Evolutionary conservation across 495 filamentous ascomycete genomes (phyloP).

Genomic region (Immersiella caudata): DNA sequence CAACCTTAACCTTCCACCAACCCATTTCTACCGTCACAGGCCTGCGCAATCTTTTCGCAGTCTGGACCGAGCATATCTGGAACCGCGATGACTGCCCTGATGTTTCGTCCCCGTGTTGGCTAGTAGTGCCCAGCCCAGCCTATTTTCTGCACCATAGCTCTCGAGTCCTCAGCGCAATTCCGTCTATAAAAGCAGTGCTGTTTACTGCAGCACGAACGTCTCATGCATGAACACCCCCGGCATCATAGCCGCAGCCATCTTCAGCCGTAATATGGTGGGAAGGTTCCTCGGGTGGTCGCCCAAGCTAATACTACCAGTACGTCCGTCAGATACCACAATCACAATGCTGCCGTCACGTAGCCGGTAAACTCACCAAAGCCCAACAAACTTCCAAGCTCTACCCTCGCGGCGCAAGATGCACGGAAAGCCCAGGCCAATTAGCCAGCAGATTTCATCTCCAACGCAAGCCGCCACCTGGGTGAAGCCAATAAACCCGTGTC

Average conservation of each 20-base stretch:
- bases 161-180: no score
- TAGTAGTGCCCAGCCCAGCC: no score
- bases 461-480: not conserved
- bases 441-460: slow-evolving; percentile 6
- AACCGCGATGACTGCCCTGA: no score
- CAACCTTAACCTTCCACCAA: no score
- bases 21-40: no score
- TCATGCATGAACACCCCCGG: not conserved
- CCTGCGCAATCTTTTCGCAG: no score
- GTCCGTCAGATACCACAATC: not conserved
- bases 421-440: slow-evolving; percentile 6
- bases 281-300: not conserved
- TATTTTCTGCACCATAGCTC: no score
- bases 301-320: not conserved
- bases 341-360: not conserved
- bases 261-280: not conserved
- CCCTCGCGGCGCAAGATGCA: slow-evolving; percentile 1
- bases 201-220: not conserved
- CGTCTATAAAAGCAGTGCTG: no score
- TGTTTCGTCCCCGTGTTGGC: no score
- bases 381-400: not conserved
- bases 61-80: no score
- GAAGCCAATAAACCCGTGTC: not conserved
- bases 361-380: not conserved
- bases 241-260: not conserved